Base-by-base conservation (phyloP, 208 protist genomes). In the Herpetomonas samuelpessoai region DNA sequence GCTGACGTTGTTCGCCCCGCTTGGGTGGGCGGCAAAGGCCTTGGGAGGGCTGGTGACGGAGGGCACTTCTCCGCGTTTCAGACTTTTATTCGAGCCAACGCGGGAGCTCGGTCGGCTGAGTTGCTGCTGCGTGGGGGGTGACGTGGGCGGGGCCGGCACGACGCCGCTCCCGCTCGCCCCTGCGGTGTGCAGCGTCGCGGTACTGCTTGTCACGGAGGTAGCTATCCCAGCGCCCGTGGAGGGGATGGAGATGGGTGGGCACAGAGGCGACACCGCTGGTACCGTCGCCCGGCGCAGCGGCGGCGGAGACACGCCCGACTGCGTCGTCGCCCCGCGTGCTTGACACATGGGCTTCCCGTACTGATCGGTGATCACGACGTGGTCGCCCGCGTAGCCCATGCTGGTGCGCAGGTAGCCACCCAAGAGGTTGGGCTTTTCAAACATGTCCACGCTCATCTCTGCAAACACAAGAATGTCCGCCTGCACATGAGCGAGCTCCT, bases 361-460 rank as follows among this genome's bases (percentile, higher is more conserved):
- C 22, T 60, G 26, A 65, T 87, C 76, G 0, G 89, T 95, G 53
- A 92, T 86, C 28, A 88, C 82, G 10, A 81, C 71, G 65, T 89
- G 78, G 57, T 92, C 55, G 16, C 89, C 85, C 30, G 71, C 68
- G 65, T 81, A 79, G 27, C 76, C 61, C 16, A 85, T 53, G 28
- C 66, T 55, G 10, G 57, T 52, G 46, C 73, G 65, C 44, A 95
- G 71, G 54, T 65, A 81, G 6, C 47, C 75, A 12, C 86, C 89
- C 10, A 95, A 61, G 12, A 62, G 65, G 47, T 68, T 61, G 30
- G 68, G 62, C 35, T 61, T 61, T 45, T 76, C 74, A 60, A 80
- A 88, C 12, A 86, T 77, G 53, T 76, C 74, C 14, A 85, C 79
- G 73, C 86, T 95, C 30, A 95, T 83, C 70, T 95, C 85, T 28